A percentile compares a stretch with the other conserved stretches of the same genome.
phyloP scores from a whole-genome alignment of 2,329 filamentous ascomycete species.

The Aspergillus latus region DNA sequence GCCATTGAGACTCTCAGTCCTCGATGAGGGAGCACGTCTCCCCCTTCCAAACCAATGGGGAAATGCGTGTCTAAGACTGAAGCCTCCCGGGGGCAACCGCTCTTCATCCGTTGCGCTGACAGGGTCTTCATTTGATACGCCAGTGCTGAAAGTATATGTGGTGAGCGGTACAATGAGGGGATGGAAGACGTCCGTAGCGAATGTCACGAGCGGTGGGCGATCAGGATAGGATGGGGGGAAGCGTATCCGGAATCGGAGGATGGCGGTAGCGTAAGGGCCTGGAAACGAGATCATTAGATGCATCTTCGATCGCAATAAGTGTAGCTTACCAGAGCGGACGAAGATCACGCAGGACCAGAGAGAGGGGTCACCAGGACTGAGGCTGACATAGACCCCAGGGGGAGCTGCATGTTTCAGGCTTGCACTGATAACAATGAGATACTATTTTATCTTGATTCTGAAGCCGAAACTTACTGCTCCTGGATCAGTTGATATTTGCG shows the following conservation, averaged over 20 bases:
- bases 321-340: slow-evolving; percentile 71
- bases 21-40: slow-evolving; percentile 44
- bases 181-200: slow-evolving; percentile 92
- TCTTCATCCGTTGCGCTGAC: slow-evolving; percentile 83
- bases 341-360: slow-evolving; percentile 92
- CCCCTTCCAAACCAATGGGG: slow-evolving; percentile 79
- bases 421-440: slow-evolving; percentile 54
- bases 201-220: slow-evolving; percentile 79
- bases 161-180: slow-evolving; percentile 88
- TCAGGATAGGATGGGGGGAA: slow-evolving; percentile 80
- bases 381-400: slow-evolving; percentile 80
- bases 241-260: slow-evolving; percentile 85
- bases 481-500: slow-evolving; percentile 74
- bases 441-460: neutral
- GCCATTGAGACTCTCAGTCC: slow-evolving; percentile 47
- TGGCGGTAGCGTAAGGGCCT: slow-evolving; percentile 87
- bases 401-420: slow-evolving; percentile 80
- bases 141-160: slow-evolving; percentile 89
- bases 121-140: slow-evolving; percentile 70
- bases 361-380: slow-evolving; percentile 76
- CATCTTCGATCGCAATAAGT: neutral
- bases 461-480: slow-evolving; percentile 66
- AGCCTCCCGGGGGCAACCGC: slow-evolving; percentile 80
- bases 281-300: neutral
- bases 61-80: slow-evolving; percentile 88